Evolutionary conservation across 2,329 filamentous ascomycete species (phyloP).

Genomic region (Purpureocillium takamizusanense): DNA sequence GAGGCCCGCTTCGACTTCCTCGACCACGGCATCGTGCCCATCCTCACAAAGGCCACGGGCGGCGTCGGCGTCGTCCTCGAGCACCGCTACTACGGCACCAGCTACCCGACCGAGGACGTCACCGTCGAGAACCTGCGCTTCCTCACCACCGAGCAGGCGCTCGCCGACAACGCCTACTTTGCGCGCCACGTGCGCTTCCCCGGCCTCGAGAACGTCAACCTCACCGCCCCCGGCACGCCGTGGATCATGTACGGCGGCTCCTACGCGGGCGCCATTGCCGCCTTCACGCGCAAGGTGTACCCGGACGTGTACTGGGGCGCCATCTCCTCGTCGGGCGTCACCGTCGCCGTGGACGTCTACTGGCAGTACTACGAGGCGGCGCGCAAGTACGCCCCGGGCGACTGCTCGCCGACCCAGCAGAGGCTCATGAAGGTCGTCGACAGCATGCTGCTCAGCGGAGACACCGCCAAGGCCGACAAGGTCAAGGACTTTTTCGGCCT

Average conservation of each 20-base stretch:
- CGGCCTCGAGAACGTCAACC: constrained; percentile 56
- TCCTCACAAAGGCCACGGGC: constrained; percentile 60
- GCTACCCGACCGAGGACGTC: constrained; percentile 59
- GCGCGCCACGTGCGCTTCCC: constrained; percentile 62
- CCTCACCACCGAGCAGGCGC: constrained; percentile 71
- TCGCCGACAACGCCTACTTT: constrained; percentile 78
- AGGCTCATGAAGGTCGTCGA: constrained; percentile 43
- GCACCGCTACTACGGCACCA: constrained; percentile 79
- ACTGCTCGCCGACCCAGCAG: constrained; percentile 58
- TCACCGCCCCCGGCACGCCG: constrained; percentile 56
- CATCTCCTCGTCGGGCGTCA: constrained; percentile 75
- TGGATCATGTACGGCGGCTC: constrained; percentile 79
- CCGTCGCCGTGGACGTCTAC: constrained; percentile 68
- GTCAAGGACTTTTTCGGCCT: constrained; percentile 42
- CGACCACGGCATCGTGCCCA: constrained; percentile 67
- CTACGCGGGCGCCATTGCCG: constrained; percentile 73
- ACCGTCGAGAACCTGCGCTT: constrained; percentile 65
- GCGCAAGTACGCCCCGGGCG: constrained; percentile 37
- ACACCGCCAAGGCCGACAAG: constrained; percentile 29
- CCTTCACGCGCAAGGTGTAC: constrained; percentile 67
- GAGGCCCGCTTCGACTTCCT: constrained; percentile 58
- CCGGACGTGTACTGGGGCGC: constrained; percentile 71
- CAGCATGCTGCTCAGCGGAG: constrained; percentile 35
- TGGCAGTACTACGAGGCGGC: constrained; percentile 53
- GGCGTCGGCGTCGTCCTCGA: constrained; percentile 76